These are phyloP conservation scores for Fusarium abutilonis DNA, from an alignment of 2,329 filamentous ascomycete genomes.

Conservation along the genomic window DNA sequence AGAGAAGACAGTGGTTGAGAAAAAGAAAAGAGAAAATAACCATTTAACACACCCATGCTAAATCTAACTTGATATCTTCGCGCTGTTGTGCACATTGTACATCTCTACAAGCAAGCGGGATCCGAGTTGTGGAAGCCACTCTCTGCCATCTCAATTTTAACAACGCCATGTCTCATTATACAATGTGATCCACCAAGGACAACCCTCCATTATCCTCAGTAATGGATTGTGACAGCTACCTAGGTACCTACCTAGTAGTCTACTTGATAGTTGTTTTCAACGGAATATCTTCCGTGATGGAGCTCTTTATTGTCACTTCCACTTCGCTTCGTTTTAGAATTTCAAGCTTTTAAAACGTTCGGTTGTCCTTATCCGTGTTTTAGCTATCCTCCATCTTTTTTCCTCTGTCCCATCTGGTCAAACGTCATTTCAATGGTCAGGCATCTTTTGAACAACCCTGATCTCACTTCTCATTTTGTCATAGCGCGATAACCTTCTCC, in stretches of 20 bases:
- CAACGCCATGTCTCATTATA: constrained; percentile 30
- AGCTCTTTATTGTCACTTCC: neutral
- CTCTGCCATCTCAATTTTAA: constrained; percentile 11
- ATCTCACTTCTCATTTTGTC: constrained; percentile 4
- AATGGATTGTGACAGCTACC: neutral
- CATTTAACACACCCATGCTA: constrained; percentile 15
- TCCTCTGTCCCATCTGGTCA: constrained; percentile 3
- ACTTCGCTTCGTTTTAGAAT: constrained; percentile 8
- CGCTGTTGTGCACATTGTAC: neutral
- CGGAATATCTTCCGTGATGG: neutral
- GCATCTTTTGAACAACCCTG: constrained; percentile 20
- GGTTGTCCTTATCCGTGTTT: neutral
- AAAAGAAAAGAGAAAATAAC: constrained; percentile 3
- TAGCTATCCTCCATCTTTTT: neutral
- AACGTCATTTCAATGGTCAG: constrained; percentile 26
- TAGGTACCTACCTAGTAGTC: too few species aligned
- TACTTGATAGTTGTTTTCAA: neutral
- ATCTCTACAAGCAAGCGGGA: constrained; percentile 2
- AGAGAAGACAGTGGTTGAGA: neutral
- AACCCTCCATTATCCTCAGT: neutral
- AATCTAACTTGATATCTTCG: constrained; percentile 8
- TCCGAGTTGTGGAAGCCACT: constrained; percentile 5
- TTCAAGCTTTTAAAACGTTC: neutral
- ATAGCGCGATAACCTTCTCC: constrained; percentile 4
- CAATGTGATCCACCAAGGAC: neutral